Base-by-base conservation (phyloP, 352 stramenopile species). In the Globisporangium rhizosaccharum region DNA sequence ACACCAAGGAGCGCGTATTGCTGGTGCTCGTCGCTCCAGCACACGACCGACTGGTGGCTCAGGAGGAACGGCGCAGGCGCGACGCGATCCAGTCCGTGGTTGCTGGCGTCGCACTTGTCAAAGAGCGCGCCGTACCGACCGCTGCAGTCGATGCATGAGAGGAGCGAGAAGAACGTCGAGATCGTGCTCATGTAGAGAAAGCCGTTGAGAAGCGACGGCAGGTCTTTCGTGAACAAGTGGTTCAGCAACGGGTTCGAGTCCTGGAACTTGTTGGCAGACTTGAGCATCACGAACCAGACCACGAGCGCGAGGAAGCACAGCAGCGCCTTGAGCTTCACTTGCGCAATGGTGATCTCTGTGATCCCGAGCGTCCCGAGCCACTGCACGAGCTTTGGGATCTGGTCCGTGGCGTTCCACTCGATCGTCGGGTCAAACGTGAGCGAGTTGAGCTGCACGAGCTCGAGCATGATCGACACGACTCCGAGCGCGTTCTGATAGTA, bases 211-310 rank as follows among this genome's bases (percentile, higher is more conserved):
- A 87, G 28, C 2, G 63, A 63, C 25, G 77, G 75, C 17, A 87
- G 59, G 53, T 87, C 77, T 39, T 85, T 87, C 8, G 77, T 87
- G 17, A 84, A 51, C 23, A 82, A 47, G 0, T 67, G 70, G 63
- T 88, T 80, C 14, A 88, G 58, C 25, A 76, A 49, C 5, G 65
- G 65, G 41, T 70, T 85, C 33, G 63, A 82, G 36, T 88, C 75
- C 52, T 79, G 78, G 60, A 88, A 88, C 49, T 82, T 82, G 71
- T 88, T 88, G 17, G 75, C 71, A n/a, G 75, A 80, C 62, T 88
- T 88, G 57, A 88, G 57, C 53, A 84, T 55, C 20, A 86, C n/a
- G 44, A 82, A 70, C 70, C 73, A 88, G 9, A 65, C 28, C 10
- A 68, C 2, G 15, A 88, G 55, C 39, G 66, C 49, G 2, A 66